Evolutionary conservation across 306 rosid species (phyloP).

Genomic region (Morella rubra): DNA sequence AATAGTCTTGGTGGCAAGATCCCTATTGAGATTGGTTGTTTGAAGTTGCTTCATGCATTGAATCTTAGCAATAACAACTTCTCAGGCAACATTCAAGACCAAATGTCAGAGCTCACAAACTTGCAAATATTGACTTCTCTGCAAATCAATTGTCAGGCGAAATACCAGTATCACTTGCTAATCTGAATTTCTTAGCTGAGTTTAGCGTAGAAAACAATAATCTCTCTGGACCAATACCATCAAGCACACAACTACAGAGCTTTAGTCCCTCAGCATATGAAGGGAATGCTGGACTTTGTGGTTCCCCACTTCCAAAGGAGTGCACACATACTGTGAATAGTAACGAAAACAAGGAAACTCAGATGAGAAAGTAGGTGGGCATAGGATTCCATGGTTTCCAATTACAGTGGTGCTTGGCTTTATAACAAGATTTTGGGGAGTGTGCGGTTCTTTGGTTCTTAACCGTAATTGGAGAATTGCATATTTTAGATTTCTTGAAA

Average conservation of each 20-base stretch:
- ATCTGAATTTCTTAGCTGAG: not conserved
- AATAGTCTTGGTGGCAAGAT: not conserved
- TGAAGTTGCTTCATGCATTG: not conserved
- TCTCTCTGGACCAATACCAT: constrained; percentile 2
- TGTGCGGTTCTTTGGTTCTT: not conserved
- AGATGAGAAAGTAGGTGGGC: not conserved
- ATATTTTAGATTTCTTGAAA: not conserved
- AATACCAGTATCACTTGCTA: not conserved
- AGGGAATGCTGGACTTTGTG: not conserved
- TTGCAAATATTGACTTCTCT: constrained; percentile 9
- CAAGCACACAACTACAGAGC: not conserved
- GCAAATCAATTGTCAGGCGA: constrained; percentile 9
- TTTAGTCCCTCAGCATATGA: not conserved
- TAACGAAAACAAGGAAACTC: not conserved
- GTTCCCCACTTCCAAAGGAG: not conserved
- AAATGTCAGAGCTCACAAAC: constrained; percentile 14
- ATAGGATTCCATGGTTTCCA: not conserved
- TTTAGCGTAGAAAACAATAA: constrained; percentile 13
- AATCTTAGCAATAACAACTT: constrained; percentile 5
- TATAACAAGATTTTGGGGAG: constrained; percentile 8
- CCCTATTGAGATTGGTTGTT: constrained; percentile 6
- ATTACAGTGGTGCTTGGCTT: not conserved
- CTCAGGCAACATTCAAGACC: not conserved
- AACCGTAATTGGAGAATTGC: not conserved
- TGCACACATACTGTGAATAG: not conserved